These are phyloP conservation scores for Mangifera indica DNA, from an alignment of 345 rosid species.

Conservation along the genomic window DNA sequence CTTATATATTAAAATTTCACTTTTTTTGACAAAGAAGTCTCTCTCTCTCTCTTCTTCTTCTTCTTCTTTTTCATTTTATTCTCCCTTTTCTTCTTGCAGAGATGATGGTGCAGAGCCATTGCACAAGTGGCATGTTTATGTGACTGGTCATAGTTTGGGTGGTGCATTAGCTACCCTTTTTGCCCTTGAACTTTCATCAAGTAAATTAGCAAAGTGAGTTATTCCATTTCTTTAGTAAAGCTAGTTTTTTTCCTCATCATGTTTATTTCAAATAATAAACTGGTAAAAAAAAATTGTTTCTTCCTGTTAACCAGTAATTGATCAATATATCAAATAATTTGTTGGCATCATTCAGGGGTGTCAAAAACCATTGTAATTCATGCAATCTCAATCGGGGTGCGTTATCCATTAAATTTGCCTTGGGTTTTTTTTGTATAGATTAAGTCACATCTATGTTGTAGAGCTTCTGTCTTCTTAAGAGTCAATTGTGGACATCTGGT, in stretches of 20 bases:
- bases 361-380: background rate
- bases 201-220: slow-evolving; percentile 78
- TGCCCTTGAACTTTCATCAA: slow-evolving; percentile 89
- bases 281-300: slow-evolving; percentile 6
- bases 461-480: too few species aligned
- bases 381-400: too few species aligned
- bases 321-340: background rate
- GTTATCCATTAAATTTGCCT: too few species aligned
- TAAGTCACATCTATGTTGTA: too few species aligned
- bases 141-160: slow-evolving; percentile 97
- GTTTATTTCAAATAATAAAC: too few species aligned
- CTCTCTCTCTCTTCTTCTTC: background rate
- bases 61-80: background rate
- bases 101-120: slow-evolving; percentile 47
- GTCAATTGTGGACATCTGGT: too few species aligned
- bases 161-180: slow-evolving; percentile 94
- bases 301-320: background rate
- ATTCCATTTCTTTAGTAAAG: slow-evolving; percentile 1
- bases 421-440: too few species aligned
- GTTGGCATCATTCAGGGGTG: background rate
- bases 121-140: slow-evolving; percentile 79
- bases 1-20: background rate
- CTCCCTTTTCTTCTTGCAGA: slow-evolving; percentile 34
- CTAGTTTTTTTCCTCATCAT: background rate
- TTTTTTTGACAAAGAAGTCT: background rate